Evolutionary conservation across 192 early-diverging fungal genomes (phyloP), one percentile per base, ranked within the genome.

Genomic region (Coemansia reversa): DNA sequence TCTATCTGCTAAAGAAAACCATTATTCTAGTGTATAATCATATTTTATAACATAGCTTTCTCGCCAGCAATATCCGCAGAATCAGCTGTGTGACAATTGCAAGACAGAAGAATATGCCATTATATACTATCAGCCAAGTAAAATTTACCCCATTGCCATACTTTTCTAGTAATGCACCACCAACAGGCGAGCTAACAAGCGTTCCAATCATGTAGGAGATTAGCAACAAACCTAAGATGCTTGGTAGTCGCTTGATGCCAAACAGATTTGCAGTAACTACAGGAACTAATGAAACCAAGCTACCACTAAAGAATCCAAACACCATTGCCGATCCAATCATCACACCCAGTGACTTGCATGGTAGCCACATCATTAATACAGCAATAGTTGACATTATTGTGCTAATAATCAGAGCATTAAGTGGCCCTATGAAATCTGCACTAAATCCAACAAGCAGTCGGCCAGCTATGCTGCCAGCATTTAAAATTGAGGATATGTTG

Each of bases 301-400:
- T 67, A 7, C 76, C 70, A 20, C 66, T 72, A 19, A 51, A 69
- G 25, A 79, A 79, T 2, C 76, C 76, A 59, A 68, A 74, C 5
- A 80, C n/a, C 0, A 70, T 47, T 2, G 63, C 72, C 8, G 65
- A 49, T 0, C 62, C 67, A 25, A 71, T 60, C 28, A 80, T 60
- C 4, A 69, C 58, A 19, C 65, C 67, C 12, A 63, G 18, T 12
- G 30, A 50, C 28, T 66, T 63, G 39, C 71, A 74, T 25, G 71
- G 71, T 6, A 80, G 58, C 77, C 77, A 80, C 4, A 80, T 22
- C 23, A 68, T 62, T 19, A 80, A 58, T 18, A 75, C 55, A 20
- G 64, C 66, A 29, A 80, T 48, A 8, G 60, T 57, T 12, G 53
- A 67, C 6, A 74, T 7, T 1, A 75, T 9, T 2, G 71, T 63